Conservation (phyloP, 2,329 filamentous ascomycete species). For the Thielaviopsis punctulata region DNA sequence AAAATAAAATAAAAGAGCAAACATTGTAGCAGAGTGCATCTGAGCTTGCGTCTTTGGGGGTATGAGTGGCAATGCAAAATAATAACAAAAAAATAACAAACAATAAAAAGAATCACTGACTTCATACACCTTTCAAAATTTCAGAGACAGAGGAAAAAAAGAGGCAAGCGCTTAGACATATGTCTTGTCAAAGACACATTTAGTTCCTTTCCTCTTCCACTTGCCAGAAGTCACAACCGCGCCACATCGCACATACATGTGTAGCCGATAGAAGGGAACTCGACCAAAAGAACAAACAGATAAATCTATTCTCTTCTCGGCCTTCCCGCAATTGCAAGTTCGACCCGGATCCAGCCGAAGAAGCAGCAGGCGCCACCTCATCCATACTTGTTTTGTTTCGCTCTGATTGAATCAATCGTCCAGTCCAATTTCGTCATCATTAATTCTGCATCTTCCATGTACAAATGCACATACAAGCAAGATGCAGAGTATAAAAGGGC, state of each 20-base stretch:
- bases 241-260: neutral
- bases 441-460: neutral
- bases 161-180: no score
- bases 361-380: neutral
- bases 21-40: neutral
- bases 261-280: neutral
- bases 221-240: neutral
- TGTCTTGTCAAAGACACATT: neutral
- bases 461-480: neutral
- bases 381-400: neutral
- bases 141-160: neutral
- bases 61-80: conserved; percentile 2
- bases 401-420: neutral
- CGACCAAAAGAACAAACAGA: neutral
- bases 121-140: neutral
- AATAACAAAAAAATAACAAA: conserved; percentile 2
- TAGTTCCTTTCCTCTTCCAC: neutral
- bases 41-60: neutral
- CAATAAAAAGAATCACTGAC: neutral
- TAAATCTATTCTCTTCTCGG: neutral
- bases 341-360: neutral
- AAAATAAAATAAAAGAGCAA: neutral
- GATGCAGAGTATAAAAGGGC: neutral
- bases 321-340: neutral
- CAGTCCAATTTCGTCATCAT: neutral